Conservation (phyloP, 179 eudicot species). For the Vitellaria paradoxa region DNA sequence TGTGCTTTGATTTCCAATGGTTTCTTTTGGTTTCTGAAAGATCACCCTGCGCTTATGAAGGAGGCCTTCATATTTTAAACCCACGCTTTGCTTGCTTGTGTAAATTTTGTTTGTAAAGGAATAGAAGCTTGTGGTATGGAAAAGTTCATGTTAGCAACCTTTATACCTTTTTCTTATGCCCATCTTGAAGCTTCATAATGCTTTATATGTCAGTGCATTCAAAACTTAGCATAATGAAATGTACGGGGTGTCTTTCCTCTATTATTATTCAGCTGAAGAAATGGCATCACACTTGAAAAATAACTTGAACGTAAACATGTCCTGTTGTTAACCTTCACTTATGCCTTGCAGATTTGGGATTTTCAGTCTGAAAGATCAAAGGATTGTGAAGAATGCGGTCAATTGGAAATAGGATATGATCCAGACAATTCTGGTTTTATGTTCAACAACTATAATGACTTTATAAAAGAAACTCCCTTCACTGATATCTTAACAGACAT, state of each 20-base stretch:
- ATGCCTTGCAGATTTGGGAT: slow-evolving; percentile 72
- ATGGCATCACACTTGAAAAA: not conserved
- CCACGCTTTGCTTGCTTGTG: not conserved
- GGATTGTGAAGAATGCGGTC: slow-evolving; percentile 40
- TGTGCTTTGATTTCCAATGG: not conserved
- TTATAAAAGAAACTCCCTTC: slow-evolving; percentile 38
- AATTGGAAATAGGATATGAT: slow-evolving; percentile 29
- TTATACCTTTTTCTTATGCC: not conserved
- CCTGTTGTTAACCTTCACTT: not conserved
- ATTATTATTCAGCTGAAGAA: not conserved
- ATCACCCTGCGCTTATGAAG: too few relatives aligned
- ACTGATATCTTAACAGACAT: slow-evolving; percentile 41
- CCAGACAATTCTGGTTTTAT: slow-evolving; percentile 37
- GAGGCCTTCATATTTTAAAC: not conserved
- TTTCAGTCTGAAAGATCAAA: slow-evolving; percentile 60
- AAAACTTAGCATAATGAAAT: not conserved
- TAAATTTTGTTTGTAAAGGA: not conserved
- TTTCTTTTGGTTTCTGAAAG: not conserved
- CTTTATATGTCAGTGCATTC: too few relatives aligned
- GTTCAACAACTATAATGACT: slow-evolving; percentile 39
- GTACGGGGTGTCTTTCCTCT: not conserved
- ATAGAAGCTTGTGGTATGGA: not conserved
- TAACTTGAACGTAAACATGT: too few relatives aligned
- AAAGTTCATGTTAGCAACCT: not conserved
- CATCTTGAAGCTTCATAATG: not conserved